A percentile compares a stretch with the other conserved stretches of the same genome.
Evolutionary conservation across 345 rosid genomes (phyloP).

Genomic region (Fremontodendron californicum): DNA sequence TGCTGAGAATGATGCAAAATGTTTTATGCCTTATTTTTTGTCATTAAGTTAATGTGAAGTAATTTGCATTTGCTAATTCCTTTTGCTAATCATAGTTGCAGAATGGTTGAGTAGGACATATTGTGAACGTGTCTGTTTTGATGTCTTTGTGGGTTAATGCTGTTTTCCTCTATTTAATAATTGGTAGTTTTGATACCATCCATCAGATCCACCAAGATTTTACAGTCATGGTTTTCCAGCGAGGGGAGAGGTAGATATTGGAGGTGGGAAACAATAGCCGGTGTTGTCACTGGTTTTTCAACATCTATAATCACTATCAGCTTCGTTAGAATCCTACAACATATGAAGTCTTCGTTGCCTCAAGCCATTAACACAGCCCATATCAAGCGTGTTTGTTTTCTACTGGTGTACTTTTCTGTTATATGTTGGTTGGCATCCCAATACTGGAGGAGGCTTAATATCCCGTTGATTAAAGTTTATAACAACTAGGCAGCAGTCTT

Average conservation of each 20-base stretch:
- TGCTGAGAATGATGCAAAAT: background rate
- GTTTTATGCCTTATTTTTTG: background rate
- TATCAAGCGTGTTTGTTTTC: constrained; percentile 46
- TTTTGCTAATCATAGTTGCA: background rate
- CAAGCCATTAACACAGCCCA: background rate
- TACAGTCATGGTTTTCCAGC: constrained; percentile 26
- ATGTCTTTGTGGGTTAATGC: background rate
- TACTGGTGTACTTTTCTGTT: constrained; percentile 37
- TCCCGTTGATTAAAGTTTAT: constrained; percentile 25
- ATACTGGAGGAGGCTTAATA: constrained; percentile 40
- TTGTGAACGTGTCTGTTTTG: background rate
- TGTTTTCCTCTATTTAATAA: background rate
- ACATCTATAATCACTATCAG: constrained; percentile 44
- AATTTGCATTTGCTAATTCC: background rate
- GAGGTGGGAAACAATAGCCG: constrained; percentile 51
- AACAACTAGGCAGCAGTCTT: constrained; percentile 17
- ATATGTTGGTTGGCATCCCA: constrained; percentile 44
- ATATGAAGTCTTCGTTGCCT: constrained; percentile 25
- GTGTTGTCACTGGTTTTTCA: constrained; percentile 42
- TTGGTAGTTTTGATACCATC: background rate
- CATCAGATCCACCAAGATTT: constrained; percentile 39
- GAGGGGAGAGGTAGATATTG: constrained; percentile 24
- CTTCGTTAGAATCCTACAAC: constrained; percentile 34
- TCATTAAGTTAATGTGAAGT: background rate
- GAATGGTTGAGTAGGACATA: background rate